Conservation (phyloP, 306 rosid species). For the Quercus wislizeni region DNA sequence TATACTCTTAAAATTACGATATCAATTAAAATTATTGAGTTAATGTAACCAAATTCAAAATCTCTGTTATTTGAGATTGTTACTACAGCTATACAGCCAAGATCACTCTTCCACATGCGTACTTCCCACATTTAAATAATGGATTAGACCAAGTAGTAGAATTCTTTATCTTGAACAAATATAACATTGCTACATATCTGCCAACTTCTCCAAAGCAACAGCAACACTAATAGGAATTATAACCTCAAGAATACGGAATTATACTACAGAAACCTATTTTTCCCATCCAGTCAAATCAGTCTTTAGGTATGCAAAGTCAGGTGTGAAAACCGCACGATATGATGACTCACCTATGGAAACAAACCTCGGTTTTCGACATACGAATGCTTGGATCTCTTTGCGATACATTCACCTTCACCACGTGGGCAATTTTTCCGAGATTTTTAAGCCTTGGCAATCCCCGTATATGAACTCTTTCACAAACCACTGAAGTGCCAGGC, state of each 20-base stretch:
- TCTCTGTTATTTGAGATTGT: background rate
- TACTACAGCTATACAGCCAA: background rate
- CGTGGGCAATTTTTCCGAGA: slow-evolving; percentile 58
- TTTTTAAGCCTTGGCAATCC: slow-evolving; percentile 68
- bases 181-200: background rate
- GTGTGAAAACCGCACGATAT: background rate
- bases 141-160: background rate
- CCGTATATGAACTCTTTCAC: slow-evolving; percentile 63
- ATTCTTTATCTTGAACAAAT: background rate
- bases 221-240: background rate
- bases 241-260: background rate
- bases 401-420: slow-evolving; percentile 60
- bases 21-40: background rate
- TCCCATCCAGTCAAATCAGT: background rate
- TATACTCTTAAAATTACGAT: background rate
- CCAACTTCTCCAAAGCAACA: background rate
- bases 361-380: slow-evolving; percentile 53
- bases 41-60: background rate
- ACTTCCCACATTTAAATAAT: background rate
- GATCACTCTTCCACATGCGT: background rate
- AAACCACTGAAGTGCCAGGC: slow-evolving; percentile 50
- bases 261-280: background rate
- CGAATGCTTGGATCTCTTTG: slow-evolving; percentile 37
- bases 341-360: slow-evolving; percentile 77
- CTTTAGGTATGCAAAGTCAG: background rate